Conservation (phyloP, 306 rosid species). For the Biancaea sappan region DNA sequence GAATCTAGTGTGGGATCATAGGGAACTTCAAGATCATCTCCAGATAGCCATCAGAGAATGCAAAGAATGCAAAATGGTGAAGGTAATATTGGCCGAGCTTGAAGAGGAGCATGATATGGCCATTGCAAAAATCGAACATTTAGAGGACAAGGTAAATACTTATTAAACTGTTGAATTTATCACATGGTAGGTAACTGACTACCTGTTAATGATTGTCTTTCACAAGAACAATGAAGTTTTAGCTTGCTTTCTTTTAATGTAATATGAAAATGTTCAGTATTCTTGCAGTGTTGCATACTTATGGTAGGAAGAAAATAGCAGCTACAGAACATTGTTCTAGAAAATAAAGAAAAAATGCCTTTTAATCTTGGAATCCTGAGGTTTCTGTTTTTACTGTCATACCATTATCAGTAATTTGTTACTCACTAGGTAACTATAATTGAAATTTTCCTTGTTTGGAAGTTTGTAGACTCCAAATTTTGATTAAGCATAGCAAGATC, state of each 20-base stretch:
- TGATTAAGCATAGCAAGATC: background rate
- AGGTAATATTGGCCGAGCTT: slow-evolving; percentile 60
- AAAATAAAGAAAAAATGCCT: background rate
- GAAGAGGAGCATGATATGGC: slow-evolving; percentile 80
- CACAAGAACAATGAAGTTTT: background rate
- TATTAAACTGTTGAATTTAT: slow-evolving; percentile 5
- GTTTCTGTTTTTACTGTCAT: slow-evolving; percentile 6
- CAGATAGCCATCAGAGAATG: slow-evolving; percentile 61
- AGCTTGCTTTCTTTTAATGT: background rate
- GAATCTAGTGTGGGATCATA: slow-evolving; percentile 57
- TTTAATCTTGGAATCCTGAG: background rate
- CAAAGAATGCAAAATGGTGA: slow-evolving; percentile 71
- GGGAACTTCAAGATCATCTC: slow-evolving; percentile 54
- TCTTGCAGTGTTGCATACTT: background rate
- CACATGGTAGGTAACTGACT: background rate
- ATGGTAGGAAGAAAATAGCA: background rate
- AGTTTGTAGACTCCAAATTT: background rate
- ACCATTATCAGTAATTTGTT: background rate
- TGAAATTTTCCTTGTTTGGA: background rate
- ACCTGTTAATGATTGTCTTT: background rate
- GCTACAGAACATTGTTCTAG: background rate
- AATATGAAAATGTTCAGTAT: background rate
- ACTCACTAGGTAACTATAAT: background rate
- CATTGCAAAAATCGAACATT: slow-evolving; percentile 54
- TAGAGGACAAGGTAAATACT: slow-evolving; percentile 63